Conservation (phyloP, 2,329 filamentous ascomycete genomes). For the Claviceps digitariae region DNA sequence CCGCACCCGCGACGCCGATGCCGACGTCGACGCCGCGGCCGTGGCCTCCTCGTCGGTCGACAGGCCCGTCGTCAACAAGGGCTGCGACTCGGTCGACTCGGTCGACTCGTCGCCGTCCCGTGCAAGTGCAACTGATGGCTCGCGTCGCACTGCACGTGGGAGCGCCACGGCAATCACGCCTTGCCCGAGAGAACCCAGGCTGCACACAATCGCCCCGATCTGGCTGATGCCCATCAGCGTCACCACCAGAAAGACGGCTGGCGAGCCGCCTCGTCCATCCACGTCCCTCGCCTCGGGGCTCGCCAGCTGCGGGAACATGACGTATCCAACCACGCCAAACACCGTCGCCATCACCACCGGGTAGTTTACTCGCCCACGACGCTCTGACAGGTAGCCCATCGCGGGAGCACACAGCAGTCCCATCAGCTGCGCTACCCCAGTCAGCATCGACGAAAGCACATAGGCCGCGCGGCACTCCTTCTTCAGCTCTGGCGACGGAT, state of each 20-base stretch:
- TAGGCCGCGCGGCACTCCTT: constrained; percentile 78
- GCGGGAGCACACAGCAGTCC: constrained; percentile 74
- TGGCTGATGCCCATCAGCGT: constrained; percentile 80
- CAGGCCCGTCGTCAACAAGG: constrained; percentile 20
- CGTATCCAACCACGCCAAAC: constrained; percentile 67
- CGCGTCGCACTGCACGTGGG: constrained; percentile 12
- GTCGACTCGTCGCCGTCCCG: constrained; percentile 25
- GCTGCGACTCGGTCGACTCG: constrained; percentile 23
- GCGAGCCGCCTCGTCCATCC: constrained; percentile 52
- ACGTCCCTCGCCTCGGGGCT: constrained; percentile 61
- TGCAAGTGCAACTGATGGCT: constrained; percentile 16
- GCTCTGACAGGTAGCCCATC: constrained; percentile 76
- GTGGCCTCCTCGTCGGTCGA: constrained; percentile 14
- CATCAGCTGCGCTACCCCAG: constrained; percentile 76
- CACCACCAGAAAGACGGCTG: constrained; percentile 61
- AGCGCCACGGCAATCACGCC: constrained; percentile 53
- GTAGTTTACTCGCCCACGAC: constrained; percentile 50
- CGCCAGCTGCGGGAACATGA: constrained; percentile 57
- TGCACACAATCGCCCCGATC: constrained; percentile 93
- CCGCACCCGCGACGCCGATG: constrained; percentile 32
- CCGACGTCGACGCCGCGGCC: background rate
- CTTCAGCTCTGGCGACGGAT: constrained; percentile 62
- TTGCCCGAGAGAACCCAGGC: constrained; percentile 71
- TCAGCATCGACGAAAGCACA: constrained; percentile 72
- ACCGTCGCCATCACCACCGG: constrained; percentile 61